Evolutionary conservation across 2,329 filamentous ascomycete genomes (phyloP), one percentile per base, ranked within the genome.

Genomic region (Fusarium udum): DNA sequence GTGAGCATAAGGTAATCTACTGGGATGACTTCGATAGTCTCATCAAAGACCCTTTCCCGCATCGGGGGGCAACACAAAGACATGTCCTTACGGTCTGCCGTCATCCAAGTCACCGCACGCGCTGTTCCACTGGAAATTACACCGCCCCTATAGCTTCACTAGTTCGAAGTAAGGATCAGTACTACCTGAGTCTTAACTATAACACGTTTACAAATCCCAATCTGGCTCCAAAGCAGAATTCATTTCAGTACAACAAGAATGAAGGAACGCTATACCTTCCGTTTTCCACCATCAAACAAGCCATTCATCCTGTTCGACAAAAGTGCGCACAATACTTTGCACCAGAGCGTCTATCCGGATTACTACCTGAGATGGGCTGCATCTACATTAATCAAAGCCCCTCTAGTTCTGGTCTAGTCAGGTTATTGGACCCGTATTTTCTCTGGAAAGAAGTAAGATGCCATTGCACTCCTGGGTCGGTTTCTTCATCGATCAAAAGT

Each of bases 361-460:
- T 24, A 16, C 42, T 26, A 13, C 40, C n/a, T 8, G n/a, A 43
- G n/a, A 7, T 43, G 2, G n/a, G 7, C 40, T 43, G 40, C 7
- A 12, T 43, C 15, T 24, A 24, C n/a, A 43, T 43, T 24, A n/a
- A 43, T 12, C n/a, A 43, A 8, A 24, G 10, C 10, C 24, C 40
- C 40, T 43, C 15, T 12, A 7, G 6, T 43, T 43, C n/a, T 8
- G 40, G 15, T 24, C 2, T 43, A 7, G 40, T 43, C n/a, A 4
- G 15, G 4, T 12, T 43, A 24, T 18, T 43, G 9, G 6, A 43
- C 40, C n/a, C 40, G 10, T 16, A 24, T 16, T 15, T 1, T n/a
- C 10, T 11, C 13, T 24, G 0, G 6, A 42, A 7, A 24, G 0
- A 11, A 24, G 4, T 4, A n/a, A 22, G 3, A 24, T 24, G 24